Evolutionary conservation across 1,284 basidiomycete species (phyloP).

Genomic region (Puccinia brachypodii): DNA sequence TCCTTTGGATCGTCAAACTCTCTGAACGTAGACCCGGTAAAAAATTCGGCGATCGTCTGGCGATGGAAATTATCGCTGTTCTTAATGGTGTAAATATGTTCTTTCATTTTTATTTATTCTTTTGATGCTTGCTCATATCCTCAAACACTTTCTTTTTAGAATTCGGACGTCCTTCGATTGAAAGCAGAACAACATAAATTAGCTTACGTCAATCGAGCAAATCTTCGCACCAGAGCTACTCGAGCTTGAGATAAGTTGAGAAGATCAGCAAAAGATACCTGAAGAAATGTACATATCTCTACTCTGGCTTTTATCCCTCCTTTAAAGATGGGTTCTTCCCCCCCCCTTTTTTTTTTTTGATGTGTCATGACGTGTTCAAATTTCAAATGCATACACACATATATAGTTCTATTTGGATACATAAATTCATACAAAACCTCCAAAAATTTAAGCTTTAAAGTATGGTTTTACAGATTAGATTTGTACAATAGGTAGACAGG

Average conservation of each 20-base stretch:
- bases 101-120: background rate
- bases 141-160: slow-evolving; percentile 8
- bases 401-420: too few species aligned
- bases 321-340: too few species aligned
- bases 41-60: slow-evolving; percentile 39
- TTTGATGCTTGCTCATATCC: background rate
- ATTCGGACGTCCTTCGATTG: slow-evolving; percentile 34
- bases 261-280: too few species aligned
- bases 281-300: too few species aligned
- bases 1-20: slow-evolving; percentile 44
- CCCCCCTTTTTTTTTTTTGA: too few species aligned
- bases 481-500: too few species aligned
- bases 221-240: slow-evolving; percentile 40
- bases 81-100: slow-evolving; percentile 27
- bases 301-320: too few species aligned
- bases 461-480: too few species aligned
- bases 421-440: too few species aligned
- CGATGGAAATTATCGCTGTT: slow-evolving; percentile 45
- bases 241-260: slow-evolving; percentile 43
- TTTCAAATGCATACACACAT: too few species aligned
- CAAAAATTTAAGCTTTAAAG: too few species aligned
- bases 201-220: slow-evolving; percentile 44
- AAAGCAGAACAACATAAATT: slow-evolving; percentile 47
- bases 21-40: slow-evolving; percentile 34
- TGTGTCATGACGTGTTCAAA: too few species aligned